Evolutionary conservation across 2,329 filamentous ascomycete species (phyloP).

Genomic region (Aspergillus niger): DNA sequence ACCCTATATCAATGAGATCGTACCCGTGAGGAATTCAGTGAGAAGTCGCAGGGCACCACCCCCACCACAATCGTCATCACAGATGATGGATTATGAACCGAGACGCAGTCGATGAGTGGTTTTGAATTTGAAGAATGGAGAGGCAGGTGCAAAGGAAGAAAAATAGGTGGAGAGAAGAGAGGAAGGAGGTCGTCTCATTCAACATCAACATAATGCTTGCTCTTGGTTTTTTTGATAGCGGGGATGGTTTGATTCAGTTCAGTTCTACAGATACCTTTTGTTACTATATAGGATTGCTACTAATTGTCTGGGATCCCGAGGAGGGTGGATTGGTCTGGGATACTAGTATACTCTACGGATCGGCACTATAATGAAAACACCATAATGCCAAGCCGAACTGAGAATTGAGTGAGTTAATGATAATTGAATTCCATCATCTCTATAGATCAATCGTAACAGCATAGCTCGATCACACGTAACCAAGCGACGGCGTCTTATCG

Average conservation of each 20-base stretch:
- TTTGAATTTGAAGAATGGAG: too few species aligned
- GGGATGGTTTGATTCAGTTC: not conserved
- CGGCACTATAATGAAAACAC: too few species aligned
- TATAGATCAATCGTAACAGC: conserved; percentile 46
- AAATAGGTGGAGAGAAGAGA: conserved; percentile 18
- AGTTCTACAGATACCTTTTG: not conserved
- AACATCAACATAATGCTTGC: not conserved
- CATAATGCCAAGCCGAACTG: too few species aligned
- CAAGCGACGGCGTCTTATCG: not conserved
- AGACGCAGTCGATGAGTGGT: conserved; percentile 26
- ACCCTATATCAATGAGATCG: conserved; percentile 47
- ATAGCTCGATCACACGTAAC: conserved; percentile 35
- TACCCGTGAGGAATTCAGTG: conserved; percentile 36
- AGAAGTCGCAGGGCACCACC: conserved; percentile 30
- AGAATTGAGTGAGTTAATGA: not conserved
- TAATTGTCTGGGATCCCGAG: not conserved
- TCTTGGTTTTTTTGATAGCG: not conserved
- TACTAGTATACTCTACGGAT: too few species aligned
- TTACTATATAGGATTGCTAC: not conserved
- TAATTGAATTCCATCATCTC: conserved; percentile 37
- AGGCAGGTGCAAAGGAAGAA: too few species aligned
- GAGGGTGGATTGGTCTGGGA: not conserved
- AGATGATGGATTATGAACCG: conserved; percentile 26
- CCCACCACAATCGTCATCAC: too few species aligned
- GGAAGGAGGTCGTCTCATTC: not conserved